phyloP scores from a whole-genome alignment of 352 stramenopile genomes.

The Globisporangium nodosum region DNA sequence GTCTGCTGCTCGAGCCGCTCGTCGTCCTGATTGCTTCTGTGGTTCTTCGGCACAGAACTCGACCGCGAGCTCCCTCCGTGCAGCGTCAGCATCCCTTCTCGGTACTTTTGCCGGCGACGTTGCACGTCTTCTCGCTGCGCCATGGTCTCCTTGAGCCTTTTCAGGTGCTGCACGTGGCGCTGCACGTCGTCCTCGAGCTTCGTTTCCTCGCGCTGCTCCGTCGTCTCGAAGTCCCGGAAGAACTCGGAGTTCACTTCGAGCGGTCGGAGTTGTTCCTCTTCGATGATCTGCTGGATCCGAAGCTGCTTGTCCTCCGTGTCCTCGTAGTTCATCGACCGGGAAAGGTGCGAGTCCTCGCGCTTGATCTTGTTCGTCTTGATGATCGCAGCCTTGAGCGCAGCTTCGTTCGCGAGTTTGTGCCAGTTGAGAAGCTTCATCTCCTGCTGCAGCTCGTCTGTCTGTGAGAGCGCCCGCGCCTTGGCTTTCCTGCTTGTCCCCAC shows the following conservation, averaged over 20 bases:
- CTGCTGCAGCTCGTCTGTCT: slow-evolving; percentile 82
- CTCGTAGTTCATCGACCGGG: slow-evolving; percentile 33
- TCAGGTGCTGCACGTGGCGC: slow-evolving; percentile 84
- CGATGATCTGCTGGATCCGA: slow-evolving; percentile 89
- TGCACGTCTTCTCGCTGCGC: slow-evolving; percentile 56
- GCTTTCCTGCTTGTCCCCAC: slow-evolving; percentile 9
- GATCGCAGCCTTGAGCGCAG: slow-evolving; percentile 87
- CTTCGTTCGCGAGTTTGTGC: slow-evolving; percentile 94
- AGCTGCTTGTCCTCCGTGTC: slow-evolving; percentile 79
- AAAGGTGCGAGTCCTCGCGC: slow-evolving; percentile 55
- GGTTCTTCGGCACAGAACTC: slow-evolving; percentile 21
- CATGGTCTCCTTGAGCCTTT: slow-evolving; percentile 67
- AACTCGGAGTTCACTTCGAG: slow-evolving; percentile 89
- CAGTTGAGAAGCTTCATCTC: slow-evolving; percentile 94
- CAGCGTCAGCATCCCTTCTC: slow-evolving; percentile 54
- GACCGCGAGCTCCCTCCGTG: slow-evolving; percentile 21
- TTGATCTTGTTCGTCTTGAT: slow-evolving; percentile 89
- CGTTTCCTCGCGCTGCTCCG: slow-evolving; percentile 52
- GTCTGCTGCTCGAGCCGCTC: slow-evolving; percentile 17
- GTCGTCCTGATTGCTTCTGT: slow-evolving; percentile 41
- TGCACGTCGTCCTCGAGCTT: slow-evolving; percentile 85
- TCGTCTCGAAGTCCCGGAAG: slow-evolving; percentile 75
- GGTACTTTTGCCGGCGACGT: slow-evolving; percentile 52
- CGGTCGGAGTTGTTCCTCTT: slow-evolving; percentile 89
- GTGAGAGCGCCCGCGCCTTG: slow-evolving; percentile 20